Conservation (phyloP, 2,329 filamentous ascomycete species). For the Trichoderma arundinaceum region DNA sequence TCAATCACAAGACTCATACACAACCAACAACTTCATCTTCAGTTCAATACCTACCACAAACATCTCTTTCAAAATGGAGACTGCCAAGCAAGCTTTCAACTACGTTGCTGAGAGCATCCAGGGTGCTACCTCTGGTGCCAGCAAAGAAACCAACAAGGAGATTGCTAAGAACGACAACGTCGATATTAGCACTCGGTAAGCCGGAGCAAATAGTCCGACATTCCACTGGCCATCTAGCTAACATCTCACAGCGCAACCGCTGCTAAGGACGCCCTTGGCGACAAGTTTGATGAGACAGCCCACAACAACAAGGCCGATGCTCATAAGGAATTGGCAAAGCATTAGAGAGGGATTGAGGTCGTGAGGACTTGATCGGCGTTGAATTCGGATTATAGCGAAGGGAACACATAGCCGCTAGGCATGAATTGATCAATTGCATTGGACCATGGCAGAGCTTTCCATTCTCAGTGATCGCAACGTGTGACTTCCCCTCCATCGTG, state of each 20-base stretch:
- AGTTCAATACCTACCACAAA: conserved; percentile 28
- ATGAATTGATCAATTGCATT: conserved; percentile 24
- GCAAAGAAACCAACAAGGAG: conserved; percentile 74
- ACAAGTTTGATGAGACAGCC: conserved; percentile 53
- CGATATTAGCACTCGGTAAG: conserved; percentile 59
- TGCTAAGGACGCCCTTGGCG: conserved; percentile 56
- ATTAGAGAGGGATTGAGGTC: conserved; percentile 27
- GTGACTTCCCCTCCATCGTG: too few relatives aligned
- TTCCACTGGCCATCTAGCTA: conserved; percentile 35
- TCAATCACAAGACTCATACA: background rate
- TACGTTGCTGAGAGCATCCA: conserved; percentile 71
- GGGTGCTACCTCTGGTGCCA: conserved; percentile 60
- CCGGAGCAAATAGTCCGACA: background rate
- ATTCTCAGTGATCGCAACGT: too few relatives aligned
- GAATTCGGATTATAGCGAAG: conserved; percentile 1
- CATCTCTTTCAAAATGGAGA: conserved; percentile 53
- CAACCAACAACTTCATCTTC: conserved; percentile 32
- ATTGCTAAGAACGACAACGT: conserved; percentile 68
- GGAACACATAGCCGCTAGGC: conserved; percentile 6
- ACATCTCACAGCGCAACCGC: conserved; percentile 49
- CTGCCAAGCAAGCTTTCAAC: conserved; percentile 66
- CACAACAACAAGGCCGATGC: conserved; percentile 52
- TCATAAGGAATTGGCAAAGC: conserved; percentile 48
- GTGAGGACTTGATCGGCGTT: conserved; percentile 18
- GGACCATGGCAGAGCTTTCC: background rate